phyloP scores from a whole-genome alignment of 352 stramenopile species.

The Pythium aristosporum region DNA sequence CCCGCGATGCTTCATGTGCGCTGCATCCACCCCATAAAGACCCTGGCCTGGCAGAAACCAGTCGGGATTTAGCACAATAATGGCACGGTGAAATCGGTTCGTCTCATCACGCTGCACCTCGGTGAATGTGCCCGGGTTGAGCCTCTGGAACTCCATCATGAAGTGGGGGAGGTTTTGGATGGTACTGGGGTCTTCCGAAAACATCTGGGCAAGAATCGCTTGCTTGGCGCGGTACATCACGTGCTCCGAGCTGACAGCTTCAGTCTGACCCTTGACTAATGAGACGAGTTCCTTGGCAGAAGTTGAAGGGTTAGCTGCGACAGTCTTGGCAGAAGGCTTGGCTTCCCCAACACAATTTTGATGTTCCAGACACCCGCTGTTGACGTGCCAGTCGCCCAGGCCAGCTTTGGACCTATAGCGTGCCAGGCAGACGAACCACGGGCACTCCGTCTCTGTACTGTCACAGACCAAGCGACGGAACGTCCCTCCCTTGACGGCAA shows the following conservation, averaged over 20 bases:
- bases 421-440: slow-evolving; percentile 2
- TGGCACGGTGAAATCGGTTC: slow-evolving; percentile 12
- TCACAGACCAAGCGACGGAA: neutral
- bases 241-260: neutral
- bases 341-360: too few species aligned
- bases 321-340: too few species aligned
- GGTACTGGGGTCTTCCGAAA: slow-evolving; percentile 5
- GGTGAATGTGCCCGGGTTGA: neutral
- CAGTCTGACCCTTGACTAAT: too few species aligned
- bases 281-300: too few species aligned
- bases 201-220: neutral
- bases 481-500: neutral
- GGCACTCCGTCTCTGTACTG: neutral
- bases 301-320: too few species aligned
- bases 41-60: slow-evolving; percentile 14
- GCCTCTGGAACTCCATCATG: slow-evolving; percentile 4
- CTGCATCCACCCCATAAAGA: slow-evolving; percentile 24
- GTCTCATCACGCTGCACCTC: neutral
- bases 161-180: slow-evolving; percentile 6
- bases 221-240: slow-evolving; percentile 6
- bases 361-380: too few species aligned
- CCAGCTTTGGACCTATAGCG: too few species aligned
- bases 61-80: slow-evolving; percentile 10
- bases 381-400: too few species aligned
- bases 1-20: slow-evolving; percentile 32